Conservation (phyloP, 805 yeast species). For the Candida ortonii region DNA sequence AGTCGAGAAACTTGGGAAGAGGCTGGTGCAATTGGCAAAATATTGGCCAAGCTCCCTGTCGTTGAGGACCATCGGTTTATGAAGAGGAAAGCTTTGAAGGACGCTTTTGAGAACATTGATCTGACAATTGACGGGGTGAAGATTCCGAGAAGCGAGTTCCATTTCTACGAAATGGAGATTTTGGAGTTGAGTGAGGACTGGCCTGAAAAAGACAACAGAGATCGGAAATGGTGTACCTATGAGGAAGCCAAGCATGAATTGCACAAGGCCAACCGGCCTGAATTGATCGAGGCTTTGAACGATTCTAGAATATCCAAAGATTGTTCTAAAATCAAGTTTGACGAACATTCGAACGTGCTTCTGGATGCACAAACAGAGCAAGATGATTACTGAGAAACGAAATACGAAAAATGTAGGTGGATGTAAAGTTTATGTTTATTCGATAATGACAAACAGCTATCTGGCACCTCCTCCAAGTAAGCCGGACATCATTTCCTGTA, state of each 20-base stretch:
- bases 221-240: conserved; percentile 73
- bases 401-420: too few relatives aligned
- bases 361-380: conserved; percentile 28
- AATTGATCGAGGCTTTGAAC: conserved; percentile 61
- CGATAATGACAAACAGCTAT: not conserved
- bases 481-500: conserved; percentile 77
- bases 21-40: conserved; percentile 79
- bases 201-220: conserved; percentile 71
- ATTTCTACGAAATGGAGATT: conserved; percentile 76
- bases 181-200: conserved; percentile 54
- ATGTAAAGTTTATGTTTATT: too few relatives aligned
- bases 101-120: conserved; percentile 18
- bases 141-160: conserved; percentile 78
- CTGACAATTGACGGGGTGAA: conserved; percentile 25
- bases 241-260: conserved; percentile 65
- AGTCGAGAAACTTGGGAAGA: conserved; percentile 97
- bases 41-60: conserved; percentile 55
- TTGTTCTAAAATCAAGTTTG: conserved; percentile 20
- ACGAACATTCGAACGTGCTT: conserved; percentile 26
- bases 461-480: conserved; percentile 43
- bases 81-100: conserved; percentile 19
- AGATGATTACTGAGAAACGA: conserved; percentile 27
- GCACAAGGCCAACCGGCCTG: conserved; percentile 57
- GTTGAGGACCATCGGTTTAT: conserved; percentile 52
- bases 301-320: conserved; percentile 49